A percentile compares a stretch with the other conserved stretches of the same genome.
These are phyloP conservation scores for Cordyceps tenuipes DNA, from an alignment of 2,329 filamentous ascomycete genomes.

Conservation along the genomic window DNA sequence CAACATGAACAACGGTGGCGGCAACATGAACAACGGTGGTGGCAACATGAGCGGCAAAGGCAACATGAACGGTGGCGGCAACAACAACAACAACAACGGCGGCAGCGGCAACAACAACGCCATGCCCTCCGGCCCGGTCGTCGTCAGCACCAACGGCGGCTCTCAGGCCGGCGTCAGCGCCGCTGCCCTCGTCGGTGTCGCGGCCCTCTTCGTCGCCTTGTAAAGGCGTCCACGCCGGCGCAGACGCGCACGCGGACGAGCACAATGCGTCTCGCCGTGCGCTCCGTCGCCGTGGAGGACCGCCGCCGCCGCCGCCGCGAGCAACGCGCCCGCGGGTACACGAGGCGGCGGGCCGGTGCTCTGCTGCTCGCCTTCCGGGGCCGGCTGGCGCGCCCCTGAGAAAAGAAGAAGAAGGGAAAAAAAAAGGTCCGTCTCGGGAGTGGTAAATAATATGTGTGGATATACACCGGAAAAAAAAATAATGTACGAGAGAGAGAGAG, in stretches of 20 bases:
- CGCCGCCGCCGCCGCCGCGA: too few species aligned
- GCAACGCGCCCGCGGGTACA: too few species aligned
- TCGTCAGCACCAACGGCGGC: neutral
- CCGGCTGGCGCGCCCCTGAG: too few species aligned
- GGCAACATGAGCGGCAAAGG: too few species aligned
- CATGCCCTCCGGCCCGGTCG: neutral
- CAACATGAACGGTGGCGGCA: neutral
- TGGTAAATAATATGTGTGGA: neutral
- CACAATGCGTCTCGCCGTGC: neutral
- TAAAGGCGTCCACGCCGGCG: neutral
- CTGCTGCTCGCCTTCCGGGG: too few species aligned
- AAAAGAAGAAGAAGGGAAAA: too few species aligned
- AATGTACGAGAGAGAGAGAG: neutral
- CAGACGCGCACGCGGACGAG: too few species aligned
- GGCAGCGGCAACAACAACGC: neutral
- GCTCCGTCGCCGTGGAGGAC: too few species aligned
- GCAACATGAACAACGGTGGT: too few species aligned
- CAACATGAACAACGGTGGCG: too few species aligned
- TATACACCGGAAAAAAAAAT: neutral
- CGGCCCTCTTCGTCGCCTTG: neutral
- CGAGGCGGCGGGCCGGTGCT: too few species aligned
- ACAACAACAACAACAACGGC: neutral
- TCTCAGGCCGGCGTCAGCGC: neutral
- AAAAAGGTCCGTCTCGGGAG: too few species aligned
- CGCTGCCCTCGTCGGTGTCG: neutral